phyloP scores from a whole-genome alignment of 176 grass and related monocot genomes.

The maize (Zea mays) region Zm-B73-REFERENCE-NAM-5.0 NC_050102.1:33591001-33591500 shows the following conservation, averaged over 20 bases:
- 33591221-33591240: constrained; percentile 1
- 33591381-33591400: background rate
- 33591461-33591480: background rate
- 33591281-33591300: background rate
- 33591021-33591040: background rate
- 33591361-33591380: background rate
- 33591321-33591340: too few relatives aligned
- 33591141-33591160: background rate
- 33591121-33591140: background rate
- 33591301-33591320: background rate
- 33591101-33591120: background rate
- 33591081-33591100: background rate
- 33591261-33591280: background rate
- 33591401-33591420: background rate
- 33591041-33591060: constrained; percentile 7
- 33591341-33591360: background rate
- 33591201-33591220: background rate
- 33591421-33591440: background rate
- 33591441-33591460: background rate
- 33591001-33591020: background rate
- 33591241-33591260: background rate
- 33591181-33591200: background rate
- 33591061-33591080: background rate
- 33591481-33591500: background rate
- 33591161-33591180: background rate